Evolutionary conservation across 345 rosid species (phyloP).

Genomic region (Ricinus communis): DNA sequence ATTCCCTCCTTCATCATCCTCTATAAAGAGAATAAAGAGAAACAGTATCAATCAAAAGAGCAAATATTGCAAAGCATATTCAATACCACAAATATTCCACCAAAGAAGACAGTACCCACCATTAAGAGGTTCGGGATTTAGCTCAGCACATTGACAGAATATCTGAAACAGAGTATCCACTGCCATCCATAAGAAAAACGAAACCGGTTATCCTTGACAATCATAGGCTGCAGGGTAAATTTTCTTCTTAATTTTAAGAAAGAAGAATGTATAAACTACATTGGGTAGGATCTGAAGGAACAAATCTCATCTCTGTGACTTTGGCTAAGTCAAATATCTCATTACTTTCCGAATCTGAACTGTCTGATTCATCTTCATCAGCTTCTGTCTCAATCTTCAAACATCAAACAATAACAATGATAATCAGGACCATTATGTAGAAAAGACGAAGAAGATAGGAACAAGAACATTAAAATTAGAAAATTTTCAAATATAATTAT

Average conservation of each 20-base stretch:
- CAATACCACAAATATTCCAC: background rate
- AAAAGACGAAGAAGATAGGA: background rate
- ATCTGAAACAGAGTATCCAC: slow-evolving; percentile 86
- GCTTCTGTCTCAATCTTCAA: slow-evolving; percentile 72
- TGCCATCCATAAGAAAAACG: slow-evolving; percentile 27
- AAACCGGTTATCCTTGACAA: background rate
- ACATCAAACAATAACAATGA: background rate
- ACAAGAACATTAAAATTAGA: no score
- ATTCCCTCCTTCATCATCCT: slow-evolving; percentile 48
- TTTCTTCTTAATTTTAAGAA: no score
- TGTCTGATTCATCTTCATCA: slow-evolving; percentile 57
- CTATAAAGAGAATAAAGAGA: slow-evolving; percentile 22
- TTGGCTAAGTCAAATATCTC: slow-evolving; percentile 59
- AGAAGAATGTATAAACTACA: slow-evolving; percentile 41
- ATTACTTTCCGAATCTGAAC: slow-evolving; percentile 55
- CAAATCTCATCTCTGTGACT: slow-evolving; percentile 84
- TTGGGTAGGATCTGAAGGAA: slow-evolving; percentile 81
- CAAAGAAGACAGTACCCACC: slow-evolving; percentile 41
- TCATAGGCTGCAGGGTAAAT: no score
- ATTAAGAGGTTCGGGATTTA: slow-evolving; percentile 85
- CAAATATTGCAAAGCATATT: background rate
- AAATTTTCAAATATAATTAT: no score
- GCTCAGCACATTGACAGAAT: slow-evolving; percentile 88
- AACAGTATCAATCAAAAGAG: background rate
- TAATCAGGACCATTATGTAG: background rate